These are phyloP conservation scores for Phalaenopsis hybrid DNA, from an alignment of 116 monocot genomes.

Conservation along the genomic window DNA sequence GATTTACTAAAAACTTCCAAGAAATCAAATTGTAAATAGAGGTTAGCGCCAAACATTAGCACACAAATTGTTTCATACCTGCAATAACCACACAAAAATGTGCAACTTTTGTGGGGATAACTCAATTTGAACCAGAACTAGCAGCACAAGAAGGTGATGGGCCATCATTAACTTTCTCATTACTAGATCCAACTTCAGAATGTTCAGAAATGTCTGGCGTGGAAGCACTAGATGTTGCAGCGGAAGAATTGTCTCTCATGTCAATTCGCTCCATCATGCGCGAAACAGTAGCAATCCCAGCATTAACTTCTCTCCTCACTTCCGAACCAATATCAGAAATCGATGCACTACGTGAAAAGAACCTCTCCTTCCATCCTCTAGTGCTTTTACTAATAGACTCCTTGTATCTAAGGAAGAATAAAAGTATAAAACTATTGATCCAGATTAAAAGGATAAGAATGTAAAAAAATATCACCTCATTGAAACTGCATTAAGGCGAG, in stretches of 20 bases:
- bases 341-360: constrained; percentile 63
- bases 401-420: constrained; percentile 57
- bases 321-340: constrained; percentile 71
- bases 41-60: not conserved
- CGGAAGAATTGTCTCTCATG: constrained; percentile 35
- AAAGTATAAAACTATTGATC: not conserved
- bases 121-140: constrained; percentile 27
- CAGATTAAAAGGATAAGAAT: not conserved
- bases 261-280: constrained; percentile 69
- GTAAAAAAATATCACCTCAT: constrained; percentile 37
- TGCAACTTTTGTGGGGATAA: not conserved
- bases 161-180: constrained; percentile 14
- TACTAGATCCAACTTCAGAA: constrained; percentile 17
- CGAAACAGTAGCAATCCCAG: constrained; percentile 74
- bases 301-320: constrained; percentile 67
- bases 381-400: constrained; percentile 82
- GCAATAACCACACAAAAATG: too few relatives aligned
- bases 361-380: constrained; percentile 77
- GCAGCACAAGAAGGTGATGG: constrained; percentile 32
- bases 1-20: not conserved
- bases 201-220: not conserved
- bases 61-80: not conserved
- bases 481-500: constrained; percentile 61
- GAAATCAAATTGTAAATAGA: not conserved
- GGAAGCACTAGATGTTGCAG: constrained; percentile 19